Percentiles rank a stretch among this genome's conserved stretches.
These are phyloP conservation scores for Chaetomiaceae sp. DNA, from an alignment of 2,329 filamentous ascomycete genomes.

Conservation along the genomic window DNA sequence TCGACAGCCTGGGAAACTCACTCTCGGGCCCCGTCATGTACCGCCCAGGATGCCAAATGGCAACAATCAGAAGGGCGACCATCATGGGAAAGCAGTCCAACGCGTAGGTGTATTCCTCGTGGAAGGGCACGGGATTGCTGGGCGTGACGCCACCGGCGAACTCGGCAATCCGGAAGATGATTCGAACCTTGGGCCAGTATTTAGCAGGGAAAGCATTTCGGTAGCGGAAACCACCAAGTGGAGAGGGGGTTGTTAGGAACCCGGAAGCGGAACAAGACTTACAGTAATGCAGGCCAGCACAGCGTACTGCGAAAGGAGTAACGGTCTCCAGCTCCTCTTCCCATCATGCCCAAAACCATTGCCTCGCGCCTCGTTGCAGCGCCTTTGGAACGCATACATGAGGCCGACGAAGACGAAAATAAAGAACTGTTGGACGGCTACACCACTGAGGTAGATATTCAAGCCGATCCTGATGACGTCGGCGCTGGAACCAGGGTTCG, in stretches of 20 bases:
- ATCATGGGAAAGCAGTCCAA: slow-evolving; percentile 55
- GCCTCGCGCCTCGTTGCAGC: slow-evolving; percentile 17
- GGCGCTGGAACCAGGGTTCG: slow-evolving; percentile 25
- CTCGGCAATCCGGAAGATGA: slow-evolving; percentile 57
- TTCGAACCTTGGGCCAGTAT: slow-evolving; percentile 33
- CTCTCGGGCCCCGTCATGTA: slow-evolving; percentile 43
- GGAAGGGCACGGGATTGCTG: slow-evolving; percentile 36
- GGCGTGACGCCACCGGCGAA: slow-evolving; percentile 44
- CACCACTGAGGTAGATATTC: slow-evolving; percentile 38
- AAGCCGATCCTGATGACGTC: slow-evolving; percentile 33
- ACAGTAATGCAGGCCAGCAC: slow-evolving; percentile 37
- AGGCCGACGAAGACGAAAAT: slow-evolving; percentile 37
- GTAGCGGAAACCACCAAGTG: neutral
- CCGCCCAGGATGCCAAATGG: slow-evolving; percentile 44
- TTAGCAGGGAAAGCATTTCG: neutral
- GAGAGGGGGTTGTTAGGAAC: neutral
- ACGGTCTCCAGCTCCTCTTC: slow-evolving; percentile 31
- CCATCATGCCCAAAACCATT: slow-evolving; percentile 14
- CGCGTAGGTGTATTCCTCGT: slow-evolving; percentile 49
- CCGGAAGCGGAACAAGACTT: slow-evolving; percentile 18
- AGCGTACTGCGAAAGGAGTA: slow-evolving; percentile 34
- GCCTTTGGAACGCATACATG: slow-evolving; percentile 35
- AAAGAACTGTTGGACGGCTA: slow-evolving; percentile 36
- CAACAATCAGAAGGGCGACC: slow-evolving; percentile 40
- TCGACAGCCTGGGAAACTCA: slow-evolving; percentile 40